A percentile compares a stretch with the other conserved stretches of the same genome.
phyloP scores from a whole-genome alignment of 805 yeast genomes.

The Lipomyces yamadae region DNA sequence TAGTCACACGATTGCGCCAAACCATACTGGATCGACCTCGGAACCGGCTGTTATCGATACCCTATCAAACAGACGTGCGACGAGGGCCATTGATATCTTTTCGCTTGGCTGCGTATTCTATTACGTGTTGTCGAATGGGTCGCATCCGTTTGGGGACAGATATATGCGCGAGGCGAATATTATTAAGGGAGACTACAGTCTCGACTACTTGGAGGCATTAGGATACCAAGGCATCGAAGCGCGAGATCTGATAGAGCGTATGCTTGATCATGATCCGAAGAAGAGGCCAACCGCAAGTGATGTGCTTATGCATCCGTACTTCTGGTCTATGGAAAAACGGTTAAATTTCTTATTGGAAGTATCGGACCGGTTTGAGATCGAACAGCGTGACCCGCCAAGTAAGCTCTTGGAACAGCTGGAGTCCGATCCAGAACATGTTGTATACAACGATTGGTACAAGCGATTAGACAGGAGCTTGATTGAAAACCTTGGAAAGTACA shows the following conservation, averaged over 20 bases:
- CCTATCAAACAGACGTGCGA: constrained; percentile 60
- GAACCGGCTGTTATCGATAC: constrained; percentile 50
- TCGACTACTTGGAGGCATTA: constrained; percentile 54
- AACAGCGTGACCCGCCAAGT: constrained; percentile 78
- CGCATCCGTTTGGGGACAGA: constrained; percentile 94
- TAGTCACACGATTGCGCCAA: constrained; percentile 10
- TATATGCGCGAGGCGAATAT: constrained; percentile 89
- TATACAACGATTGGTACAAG: constrained; percentile 75
- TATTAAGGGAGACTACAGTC: constrained; percentile 63
- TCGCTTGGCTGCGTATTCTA: constrained; percentile 94
- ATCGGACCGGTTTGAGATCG: constrained; percentile 89
- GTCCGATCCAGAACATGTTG: constrained; percentile 50
- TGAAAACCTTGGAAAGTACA: constrained; percentile 84
- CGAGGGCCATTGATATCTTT: constrained; percentile 90
- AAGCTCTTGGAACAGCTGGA: constrained; percentile 62
- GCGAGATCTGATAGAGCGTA: constrained; percentile 66
- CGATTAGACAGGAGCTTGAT: constrained; percentile 73
- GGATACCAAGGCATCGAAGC: constrained; percentile 63
- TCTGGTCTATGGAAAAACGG: constrained; percentile 77
- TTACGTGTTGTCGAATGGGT: constrained; percentile 79
- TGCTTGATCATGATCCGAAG: constrained; percentile 73
- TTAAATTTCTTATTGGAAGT: constrained; percentile 83
- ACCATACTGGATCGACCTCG: constrained; percentile 39
- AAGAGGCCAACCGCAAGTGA: constrained; percentile 70
- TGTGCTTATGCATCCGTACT: constrained; percentile 82